phyloP scores from a whole-genome alignment of 257 asterid genomes.

The Mitragyna speciosa region DNA sequence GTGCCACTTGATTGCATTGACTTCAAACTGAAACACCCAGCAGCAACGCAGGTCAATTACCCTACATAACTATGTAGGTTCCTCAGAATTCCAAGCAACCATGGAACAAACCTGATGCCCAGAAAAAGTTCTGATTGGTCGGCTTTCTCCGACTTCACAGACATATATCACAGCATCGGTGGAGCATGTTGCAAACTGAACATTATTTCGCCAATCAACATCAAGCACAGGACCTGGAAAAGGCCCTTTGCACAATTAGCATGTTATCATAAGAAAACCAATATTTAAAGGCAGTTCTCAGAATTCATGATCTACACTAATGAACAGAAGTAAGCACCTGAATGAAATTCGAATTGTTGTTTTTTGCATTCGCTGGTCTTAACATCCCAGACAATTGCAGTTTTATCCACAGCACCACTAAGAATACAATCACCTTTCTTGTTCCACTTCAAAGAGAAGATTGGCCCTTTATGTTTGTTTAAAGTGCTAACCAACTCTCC shows the following conservation, averaged over 20 bases:
- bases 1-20: slow-evolving; percentile 99
- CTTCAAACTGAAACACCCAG: slow-evolving; percentile 67
- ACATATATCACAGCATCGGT: slow-evolving; percentile 95
- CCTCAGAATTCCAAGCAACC: not conserved
- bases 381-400: slow-evolving; percentile 97
- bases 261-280: slow-evolving; percentile 12
- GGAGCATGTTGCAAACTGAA: slow-evolving; percentile 92
- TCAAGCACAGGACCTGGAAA: slow-evolving; percentile 87
- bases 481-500: slow-evolving; percentile 84
- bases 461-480: slow-evolving; percentile 92
- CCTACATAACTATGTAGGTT: not conserved
- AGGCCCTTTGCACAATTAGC: not conserved
- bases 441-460: slow-evolving; percentile 97
- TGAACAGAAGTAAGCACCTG: slow-evolving; percentile 51
- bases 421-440: slow-evolving; percentile 94
- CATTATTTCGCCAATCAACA: slow-evolving; percentile 95
- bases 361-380: slow-evolving; percentile 93
- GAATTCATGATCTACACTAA: not conserved
- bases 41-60: not conserved
- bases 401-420: slow-evolving; percentile 95
- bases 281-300: not conserved
- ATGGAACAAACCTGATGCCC: slow-evolving; percentile 78
- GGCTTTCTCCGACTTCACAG: slow-evolving; percentile 88
- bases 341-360: slow-evolving; percentile 90
- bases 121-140: slow-evolving; percentile 69